Conservation (phyloP, 805 yeast genomes). For the Candida silvicultrix region DNA sequence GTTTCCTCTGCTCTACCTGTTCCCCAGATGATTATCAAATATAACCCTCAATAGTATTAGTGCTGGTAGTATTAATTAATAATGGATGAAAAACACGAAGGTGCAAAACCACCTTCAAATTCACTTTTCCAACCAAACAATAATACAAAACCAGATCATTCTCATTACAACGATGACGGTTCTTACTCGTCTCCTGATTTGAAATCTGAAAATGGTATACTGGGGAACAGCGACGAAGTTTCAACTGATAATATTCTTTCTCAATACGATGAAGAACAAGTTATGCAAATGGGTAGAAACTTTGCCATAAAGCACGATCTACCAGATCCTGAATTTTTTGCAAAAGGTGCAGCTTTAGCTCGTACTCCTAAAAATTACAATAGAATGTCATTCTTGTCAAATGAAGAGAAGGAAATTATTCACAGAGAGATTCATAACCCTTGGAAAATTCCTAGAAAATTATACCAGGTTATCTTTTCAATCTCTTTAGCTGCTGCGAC, state of each 20-base stretch:
- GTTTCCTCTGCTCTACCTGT: no score
- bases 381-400: conserved; percentile 47
- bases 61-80: no score
- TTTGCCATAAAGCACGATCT: conserved; percentile 48
- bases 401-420: conserved; percentile 48
- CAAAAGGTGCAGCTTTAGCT: conserved; percentile 62
- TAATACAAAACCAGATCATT: no score
- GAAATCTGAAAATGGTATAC: neutral
- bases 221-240: conserved; percentile 4
- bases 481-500: conserved; percentile 75
- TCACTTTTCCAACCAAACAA: neutral
- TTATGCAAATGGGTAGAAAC: conserved; percentile 57
- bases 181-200: neutral
- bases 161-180: no score
- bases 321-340: conserved; percentile 44
- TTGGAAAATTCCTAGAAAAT: conserved; percentile 36
- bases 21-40: no score
- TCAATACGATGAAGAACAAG: conserved; percentile 50
- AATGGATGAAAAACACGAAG: neutral
- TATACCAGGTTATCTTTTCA: conserved; percentile 51
- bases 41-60: no score
- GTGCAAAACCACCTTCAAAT: neutral
- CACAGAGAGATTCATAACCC: conserved; percentile 39
- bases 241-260: conserved; percentile 36
- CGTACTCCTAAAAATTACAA: conserved; percentile 52